Evolutionary conservation across 345 rosid genomes (phyloP), one percentile per base, ranked within the genome.

Genomic region (Eucalyptus cloeziana): DNA sequence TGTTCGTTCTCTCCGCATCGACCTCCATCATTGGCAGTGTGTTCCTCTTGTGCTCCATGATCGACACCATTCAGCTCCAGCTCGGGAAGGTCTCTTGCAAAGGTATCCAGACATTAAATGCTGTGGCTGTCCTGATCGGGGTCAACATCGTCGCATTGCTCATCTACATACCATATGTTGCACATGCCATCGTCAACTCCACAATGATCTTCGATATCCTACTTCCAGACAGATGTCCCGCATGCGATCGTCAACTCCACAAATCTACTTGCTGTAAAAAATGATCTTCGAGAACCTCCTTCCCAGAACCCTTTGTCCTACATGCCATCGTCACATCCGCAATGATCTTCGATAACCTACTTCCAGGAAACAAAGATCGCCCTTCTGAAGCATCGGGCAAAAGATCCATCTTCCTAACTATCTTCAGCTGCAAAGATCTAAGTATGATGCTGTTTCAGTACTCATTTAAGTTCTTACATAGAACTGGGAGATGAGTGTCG

Each of bases 81-180:
- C 87, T 94, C 1, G 94, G 94, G 80, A 90, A 50, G 91, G 47
- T 93, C n/a, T 13, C 90, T 13, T 91, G 92, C 49, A 56, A 91
- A 27, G 89, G 91, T 30, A 51, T 7, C 22, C 69, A 89, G 47
- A 83, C 92, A 8, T 54, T 90, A 31, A 49, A 56, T n/a, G 86
- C 94, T 5, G 87, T 86, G 6, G 87, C 58, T 16, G 76, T 69
- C 33, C 89, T 93, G 64, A 83, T 91, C 10, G 91, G 89, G 10
- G 86, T 93, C 85, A 91, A 90, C 19, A 16, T 52, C 25, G 47
- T 92, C n/a, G 92, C 93, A 22, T 86, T 91, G 9, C 2, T 86
- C 13, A 90, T 90, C 81, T 91, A 89, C 87, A 86, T 90, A 6
- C 86, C 89, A 7, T 88, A 89, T 37, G 87, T 88, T 88, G 49